Base-by-base conservation (phyloP, 805 yeast genomes). In the Debaryomyces maramus region DNA sequence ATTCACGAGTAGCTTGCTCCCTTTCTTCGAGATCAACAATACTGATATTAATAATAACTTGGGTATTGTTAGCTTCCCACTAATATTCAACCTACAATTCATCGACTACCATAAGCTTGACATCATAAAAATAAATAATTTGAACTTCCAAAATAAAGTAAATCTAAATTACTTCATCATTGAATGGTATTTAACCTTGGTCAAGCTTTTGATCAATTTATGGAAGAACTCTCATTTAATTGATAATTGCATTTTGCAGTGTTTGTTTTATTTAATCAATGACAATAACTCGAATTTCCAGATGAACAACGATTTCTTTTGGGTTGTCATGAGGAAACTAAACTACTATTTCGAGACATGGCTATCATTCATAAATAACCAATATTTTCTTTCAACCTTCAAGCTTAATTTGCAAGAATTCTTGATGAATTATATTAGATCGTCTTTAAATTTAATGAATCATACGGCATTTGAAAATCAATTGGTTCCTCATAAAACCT, bases 31-130 rank as follows among this genome's bases (percentile, higher is more conserved):
- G 11, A 24, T 24, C 44, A 20, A 46, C 37, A 34, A 47, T n/a
- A 34, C 20, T 18, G 51, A 47, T 19, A 50, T 78, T 32, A 76
- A 76, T 51, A 75, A 77, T 50, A 77, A 77, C 44, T 55, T 79
- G 38, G 81, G 81, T 1, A 64, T 78, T 18, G 62, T 77, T 10
- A 57, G 75, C 7, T 65, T 75, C 43, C 83, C 84, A 0, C 47
- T 78, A 23, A 51, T 78, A 6, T 67, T 75, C 51, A 60, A 48
- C 43, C 58, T 44, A 43, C 63, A 28, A 32, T 24, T 24, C 4
- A 24, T 24, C 28, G 13, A 24, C 8, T 24, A n/a, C 13, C 28
- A 24, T 6, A n/a, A 13, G 28, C 7, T 24, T 4, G 28, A 24
- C 11, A 24, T 24, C 13, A n/a, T 24, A 15, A 24, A 24, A 24